Percentiles rank a stretch among this genome's conserved stretches.
phyloP scores from a whole-genome alignment of 257 asterid species.

The Datura wrightii region DNA sequence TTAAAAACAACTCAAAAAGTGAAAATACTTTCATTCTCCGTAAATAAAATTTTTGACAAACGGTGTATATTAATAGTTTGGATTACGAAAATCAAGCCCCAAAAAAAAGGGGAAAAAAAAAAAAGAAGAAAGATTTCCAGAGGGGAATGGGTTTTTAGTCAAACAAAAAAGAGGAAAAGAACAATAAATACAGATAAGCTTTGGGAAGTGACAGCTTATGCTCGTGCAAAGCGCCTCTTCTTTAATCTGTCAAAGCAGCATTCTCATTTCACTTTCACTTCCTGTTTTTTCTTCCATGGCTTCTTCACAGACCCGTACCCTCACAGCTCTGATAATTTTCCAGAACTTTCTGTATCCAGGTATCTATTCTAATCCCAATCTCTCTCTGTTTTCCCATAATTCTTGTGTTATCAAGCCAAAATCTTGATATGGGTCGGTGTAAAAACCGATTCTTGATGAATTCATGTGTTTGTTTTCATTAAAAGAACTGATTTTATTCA shows the following conservation, averaged over 20 bases:
- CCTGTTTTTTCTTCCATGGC: slow-evolving; percentile 32
- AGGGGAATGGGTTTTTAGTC: too few species aligned
- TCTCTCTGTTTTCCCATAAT: not conserved
- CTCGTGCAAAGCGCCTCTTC: slow-evolving; percentile 35
- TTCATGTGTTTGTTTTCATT: too few species aligned
- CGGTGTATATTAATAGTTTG: too few species aligned
- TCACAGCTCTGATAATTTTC: slow-evolving; percentile 46
- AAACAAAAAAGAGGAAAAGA: not conserved
- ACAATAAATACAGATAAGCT: not conserved
- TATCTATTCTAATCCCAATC: not conserved
- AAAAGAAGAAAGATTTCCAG: not conserved
- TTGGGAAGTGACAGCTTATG: slow-evolving; percentile 39
- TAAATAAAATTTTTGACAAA: too few species aligned
- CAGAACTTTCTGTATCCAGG: slow-evolving; percentile 35
- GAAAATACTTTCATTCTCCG: too few species aligned
- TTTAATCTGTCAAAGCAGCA: not conserved
- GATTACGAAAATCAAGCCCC: too few species aligned
- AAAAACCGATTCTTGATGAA: not conserved
- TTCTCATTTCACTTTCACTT: not conserved
- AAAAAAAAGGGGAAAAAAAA: too few species aligned
- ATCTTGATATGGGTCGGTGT: slow-evolving; percentile 8
- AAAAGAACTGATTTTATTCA: too few species aligned
- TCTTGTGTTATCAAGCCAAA: slow-evolving; percentile 19
- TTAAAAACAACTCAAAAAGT: too few species aligned
- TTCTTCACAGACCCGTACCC: slow-evolving; percentile 30